Evolutionary conservation across 2,329 filamentous ascomycete species (phyloP).

Genomic region (Davidsoniella australis): DNA sequence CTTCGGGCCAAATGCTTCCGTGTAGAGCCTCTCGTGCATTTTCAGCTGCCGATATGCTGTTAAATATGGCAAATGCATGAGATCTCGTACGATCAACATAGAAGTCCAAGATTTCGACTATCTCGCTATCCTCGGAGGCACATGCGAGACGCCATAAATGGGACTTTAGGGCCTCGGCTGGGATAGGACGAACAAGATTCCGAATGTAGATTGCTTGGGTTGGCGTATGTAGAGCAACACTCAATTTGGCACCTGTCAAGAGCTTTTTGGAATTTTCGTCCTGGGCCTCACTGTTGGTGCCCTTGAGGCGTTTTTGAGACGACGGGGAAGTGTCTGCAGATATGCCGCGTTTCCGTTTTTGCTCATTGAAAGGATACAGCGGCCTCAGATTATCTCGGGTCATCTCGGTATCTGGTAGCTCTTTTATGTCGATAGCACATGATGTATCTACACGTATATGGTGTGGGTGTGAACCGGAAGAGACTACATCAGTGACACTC

Average conservation of each 20-base stretch:
- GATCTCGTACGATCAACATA: conserved; percentile 75
- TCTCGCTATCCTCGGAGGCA: conserved; percentile 30
- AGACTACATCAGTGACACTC: too few species aligned
- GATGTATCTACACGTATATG: too few species aligned
- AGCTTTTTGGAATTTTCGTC: conserved; percentile 24
- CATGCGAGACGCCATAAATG: conserved; percentile 56
- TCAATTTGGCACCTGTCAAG: background rate
- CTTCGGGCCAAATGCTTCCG: conserved; percentile 67
- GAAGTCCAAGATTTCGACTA: conserved; percentile 46
- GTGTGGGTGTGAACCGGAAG: too few species aligned
- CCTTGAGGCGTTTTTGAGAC: conserved; percentile 12
- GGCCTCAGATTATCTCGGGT: too few species aligned
- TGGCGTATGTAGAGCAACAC: conserved; percentile 44
- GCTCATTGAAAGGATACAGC: too few species aligned
- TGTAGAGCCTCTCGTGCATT: conserved; percentile 64
- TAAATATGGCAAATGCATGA: conserved; percentile 68
- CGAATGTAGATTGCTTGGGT: conserved; percentile 74
- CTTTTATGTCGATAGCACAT: too few species aligned
- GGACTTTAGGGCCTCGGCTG: conserved; percentile 45
- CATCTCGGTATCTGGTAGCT: too few species aligned
- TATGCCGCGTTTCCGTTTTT: conserved; percentile 4
- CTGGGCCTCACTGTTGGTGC: conserved; percentile 21
- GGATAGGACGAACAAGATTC: conserved; percentile 76
- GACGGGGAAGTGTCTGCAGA: background rate
- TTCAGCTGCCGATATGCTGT: conserved; percentile 50